A percentile compares a stretch with the other conserved stretches of the same genome.
phyloP scores from a whole-genome alignment of 352 stramenopile species.

The Thalassiosira exigua region DNA sequence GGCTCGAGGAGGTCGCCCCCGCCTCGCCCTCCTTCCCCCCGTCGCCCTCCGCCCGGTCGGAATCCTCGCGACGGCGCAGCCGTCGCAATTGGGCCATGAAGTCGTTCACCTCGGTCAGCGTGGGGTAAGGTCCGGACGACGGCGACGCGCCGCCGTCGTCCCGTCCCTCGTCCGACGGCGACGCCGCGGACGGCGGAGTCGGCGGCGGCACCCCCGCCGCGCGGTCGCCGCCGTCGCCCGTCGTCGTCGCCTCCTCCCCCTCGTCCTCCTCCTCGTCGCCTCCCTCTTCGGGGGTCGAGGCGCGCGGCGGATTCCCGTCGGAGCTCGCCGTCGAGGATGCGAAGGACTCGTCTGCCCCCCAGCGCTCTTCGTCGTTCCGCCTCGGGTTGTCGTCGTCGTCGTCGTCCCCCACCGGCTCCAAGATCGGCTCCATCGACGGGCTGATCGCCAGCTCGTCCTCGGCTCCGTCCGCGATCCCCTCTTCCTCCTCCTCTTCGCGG shows the following conservation, averaged over 20 bases:
- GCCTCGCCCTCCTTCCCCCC: background rate
- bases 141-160: background rate
- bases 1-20: too few species aligned
- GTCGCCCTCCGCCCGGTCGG: background rate
- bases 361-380: background rate
- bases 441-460: background rate
- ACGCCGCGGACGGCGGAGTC: background rate
- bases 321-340: conserved; percentile 32
- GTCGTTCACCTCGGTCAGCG: conserved; percentile 45
- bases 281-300: conserved; percentile 7
- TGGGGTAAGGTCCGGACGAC: conserved; percentile 21
- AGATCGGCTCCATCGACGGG: conserved; percentile 13
- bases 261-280: background rate
- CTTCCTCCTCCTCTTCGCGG: background rate
- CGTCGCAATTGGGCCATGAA: conserved; percentile 51
- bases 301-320: conserved; percentile 32
- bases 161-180: background rate
- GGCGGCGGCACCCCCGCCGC: background rate
- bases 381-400: conserved; percentile 3
- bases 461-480: background rate
- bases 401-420: conserved; percentile 11
- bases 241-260: background rate
- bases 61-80: conserved; percentile 23
- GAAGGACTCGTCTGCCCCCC: background rate
- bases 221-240: background rate